Evolutionary conservation across 805 yeast genomes (phyloP), one percentile per base, ranked within the genome.

Genomic region (Zygoascus biomembranicola): DNA sequence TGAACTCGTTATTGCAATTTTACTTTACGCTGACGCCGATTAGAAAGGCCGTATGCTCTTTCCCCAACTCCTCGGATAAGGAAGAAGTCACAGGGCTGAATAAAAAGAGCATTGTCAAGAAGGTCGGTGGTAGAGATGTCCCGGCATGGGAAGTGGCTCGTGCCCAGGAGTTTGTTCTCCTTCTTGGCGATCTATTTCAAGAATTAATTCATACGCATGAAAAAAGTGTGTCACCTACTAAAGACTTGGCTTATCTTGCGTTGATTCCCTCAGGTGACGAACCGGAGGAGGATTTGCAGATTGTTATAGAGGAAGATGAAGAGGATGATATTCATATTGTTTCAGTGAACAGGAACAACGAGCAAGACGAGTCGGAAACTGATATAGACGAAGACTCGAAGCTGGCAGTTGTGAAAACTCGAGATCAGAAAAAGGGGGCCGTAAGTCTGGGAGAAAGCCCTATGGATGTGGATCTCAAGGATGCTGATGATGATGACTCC

Each of bases 1-100:
- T 94, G 67, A 92, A 94, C 66, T 92, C 98, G 0, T 73, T 94
- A 49, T 71, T 92, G 43, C 99, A 92, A 65, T 92, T 85, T 63
- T 92, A 89, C 67, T 94, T 90, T 71, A 85, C 89, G 6, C 80
- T 94, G 46, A 79, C 80, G 53, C 97, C 97, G 0, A 72, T 94
- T 42, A 76, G 97, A 54, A 79, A 84, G 2, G 76, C 77, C 55
- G 76, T 89, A 18, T 60, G 87, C 51, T 61, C 73, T 1, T 90
- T 86, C 60, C 73, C 79, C 47, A 55, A 57, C 14, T 50, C 57
- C 11, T 28, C 53, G 2, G 49, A 60, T 4, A 49, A 50, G 10
- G 49, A 53, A n/a, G 59, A 58, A 14, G 31, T 54, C 20, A 46
- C 28, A n/a, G 46, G 52, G 10, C 16, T 53, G 32, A 52, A 48